phyloP scores from a whole-genome alignment of 1,284 basidiomycete genomes.

The Fomitopsis pinicola region DNA sequence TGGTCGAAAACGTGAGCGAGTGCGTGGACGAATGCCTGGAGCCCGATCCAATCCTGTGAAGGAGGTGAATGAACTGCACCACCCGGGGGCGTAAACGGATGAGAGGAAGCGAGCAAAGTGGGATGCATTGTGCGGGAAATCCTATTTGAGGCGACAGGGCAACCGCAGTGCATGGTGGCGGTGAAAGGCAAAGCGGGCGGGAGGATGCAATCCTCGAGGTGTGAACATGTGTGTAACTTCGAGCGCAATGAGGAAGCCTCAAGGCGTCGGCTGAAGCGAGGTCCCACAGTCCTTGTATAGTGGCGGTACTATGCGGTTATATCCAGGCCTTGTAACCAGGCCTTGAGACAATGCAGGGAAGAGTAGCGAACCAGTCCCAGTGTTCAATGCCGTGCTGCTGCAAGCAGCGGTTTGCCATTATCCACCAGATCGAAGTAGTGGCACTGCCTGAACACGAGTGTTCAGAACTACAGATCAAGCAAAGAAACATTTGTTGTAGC shows the following conservation, averaged over 20 bases:
- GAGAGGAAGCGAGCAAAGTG: not conserved
- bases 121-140: not conserved
- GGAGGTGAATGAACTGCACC: not conserved
- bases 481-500: no score
- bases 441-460: not conserved
- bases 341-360: not conserved
- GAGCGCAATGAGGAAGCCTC: not conserved
- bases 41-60: not conserved
- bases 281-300: not conserved
- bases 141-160: not conserved
- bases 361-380: not conserved
- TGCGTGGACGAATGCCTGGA: not conserved
- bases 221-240: not conserved
- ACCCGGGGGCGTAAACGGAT: not conserved
- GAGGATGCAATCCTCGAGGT: not conserved
- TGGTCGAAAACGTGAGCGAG: not conserved
- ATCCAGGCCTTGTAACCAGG: no score
- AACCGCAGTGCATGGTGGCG: not conserved
- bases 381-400: not conserved
- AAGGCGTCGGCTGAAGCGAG: not conserved
- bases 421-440: not conserved
- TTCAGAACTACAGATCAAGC: not conserved
- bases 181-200: not conserved
- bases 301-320: not conserved
- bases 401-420: not conserved